These are phyloP conservation scores for Leishmania tarentolae DNA, from an alignment of 208 protist species.

Conservation along the genomic window DNA sequence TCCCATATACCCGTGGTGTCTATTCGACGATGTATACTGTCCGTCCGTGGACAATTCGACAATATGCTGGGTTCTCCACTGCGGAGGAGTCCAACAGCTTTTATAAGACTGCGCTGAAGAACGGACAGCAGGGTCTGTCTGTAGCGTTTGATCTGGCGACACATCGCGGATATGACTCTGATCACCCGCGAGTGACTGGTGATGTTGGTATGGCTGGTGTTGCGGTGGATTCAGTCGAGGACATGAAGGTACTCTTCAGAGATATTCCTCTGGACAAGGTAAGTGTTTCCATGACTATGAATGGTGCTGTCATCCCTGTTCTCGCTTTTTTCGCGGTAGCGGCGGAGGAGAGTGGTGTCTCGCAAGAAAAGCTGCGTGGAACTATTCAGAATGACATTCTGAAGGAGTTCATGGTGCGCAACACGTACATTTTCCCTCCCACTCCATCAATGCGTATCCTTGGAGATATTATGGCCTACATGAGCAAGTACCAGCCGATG, in stretches of 20 bases:
- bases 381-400: slow-evolving; percentile 98
- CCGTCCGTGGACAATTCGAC: slow-evolving; percentile 95
- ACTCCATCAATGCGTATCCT: slow-evolving; percentile 94
- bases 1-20: slow-evolving; percentile 94
- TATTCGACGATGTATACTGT: slow-evolving; percentile 96
- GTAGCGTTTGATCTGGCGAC: slow-evolving; percentile 97
- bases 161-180: slow-evolving; percentile 96
- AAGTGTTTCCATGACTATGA: slow-evolving; percentile 98
- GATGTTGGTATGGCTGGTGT: slow-evolving; percentile 98
- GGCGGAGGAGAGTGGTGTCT: slow-evolving; percentile 93
- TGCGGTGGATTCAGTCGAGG: slow-evolving; percentile 92
- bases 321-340: slow-evolving; percentile 96
- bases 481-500: slow-evolving; percentile 93
- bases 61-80: slow-evolving; percentile 95
- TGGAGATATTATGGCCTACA: slow-evolving; percentile 95
- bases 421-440: slow-evolving; percentile 98
- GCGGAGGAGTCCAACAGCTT: slow-evolving; percentile 97
- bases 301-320: slow-evolving; percentile 95
- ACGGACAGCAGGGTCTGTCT: slow-evolving; percentile 94
- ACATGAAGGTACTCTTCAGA: slow-evolving; percentile 92
- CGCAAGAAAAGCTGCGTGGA: slow-evolving; percentile 84
- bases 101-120: slow-evolving; percentile 89
- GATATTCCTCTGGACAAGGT: slow-evolving; percentile 95
- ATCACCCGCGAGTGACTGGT: slow-evolving; percentile 92
- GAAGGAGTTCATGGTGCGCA: slow-evolving; percentile 98